A percentile compares a stretch with the other conserved stretches of the same genome.
phyloP scores from a whole-genome alignment of 176 grass and related monocot species.

The Rhynchospora breviuscula region DNA sequence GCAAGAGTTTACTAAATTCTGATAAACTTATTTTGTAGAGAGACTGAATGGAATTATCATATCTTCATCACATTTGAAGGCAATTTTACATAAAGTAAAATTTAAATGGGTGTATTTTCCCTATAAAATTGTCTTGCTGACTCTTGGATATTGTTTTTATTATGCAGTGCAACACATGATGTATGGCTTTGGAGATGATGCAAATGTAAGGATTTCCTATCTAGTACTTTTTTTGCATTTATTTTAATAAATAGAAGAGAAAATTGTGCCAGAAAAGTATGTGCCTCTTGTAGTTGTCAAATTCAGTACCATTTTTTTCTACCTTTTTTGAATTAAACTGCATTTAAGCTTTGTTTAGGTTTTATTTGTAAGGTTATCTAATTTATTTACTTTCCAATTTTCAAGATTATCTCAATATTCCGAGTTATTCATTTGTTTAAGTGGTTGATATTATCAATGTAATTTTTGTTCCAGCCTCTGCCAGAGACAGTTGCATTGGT shows the following conservation, averaged over 20 bases:
- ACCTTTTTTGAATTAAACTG: not conserved
- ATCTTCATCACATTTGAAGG: no score
- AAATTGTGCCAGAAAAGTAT: not conserved
- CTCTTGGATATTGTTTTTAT: not conserved
- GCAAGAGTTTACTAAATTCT: no score
- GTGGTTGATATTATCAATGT: not conserved
- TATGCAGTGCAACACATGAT: conserved; percentile 95
- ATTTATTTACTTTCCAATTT: not conserved
- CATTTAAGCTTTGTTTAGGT: not conserved
- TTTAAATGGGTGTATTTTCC: not conserved
- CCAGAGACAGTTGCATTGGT: conserved; percentile 92
- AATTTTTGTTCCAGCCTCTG: conserved; percentile 61
- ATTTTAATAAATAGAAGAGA: not conserved
- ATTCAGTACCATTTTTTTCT: not conserved
- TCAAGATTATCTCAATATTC: not conserved
- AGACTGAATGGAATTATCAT: no score
- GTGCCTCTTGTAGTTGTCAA: not conserved
- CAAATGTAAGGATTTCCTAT: conserved; percentile 56
- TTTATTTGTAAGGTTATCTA: not conserved
- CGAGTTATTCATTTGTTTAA: not conserved
- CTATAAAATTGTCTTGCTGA: not conserved
- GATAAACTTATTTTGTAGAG: no score
- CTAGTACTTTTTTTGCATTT: conserved; percentile 8
- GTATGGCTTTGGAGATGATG: conserved; percentile 94
- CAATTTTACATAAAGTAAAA: no score